Percentiles rank a stretch among this genome's conserved stretches.
phyloP scores from a whole-genome alignment of 805 yeast genomes.

The Lipomyces kockii region DNA sequence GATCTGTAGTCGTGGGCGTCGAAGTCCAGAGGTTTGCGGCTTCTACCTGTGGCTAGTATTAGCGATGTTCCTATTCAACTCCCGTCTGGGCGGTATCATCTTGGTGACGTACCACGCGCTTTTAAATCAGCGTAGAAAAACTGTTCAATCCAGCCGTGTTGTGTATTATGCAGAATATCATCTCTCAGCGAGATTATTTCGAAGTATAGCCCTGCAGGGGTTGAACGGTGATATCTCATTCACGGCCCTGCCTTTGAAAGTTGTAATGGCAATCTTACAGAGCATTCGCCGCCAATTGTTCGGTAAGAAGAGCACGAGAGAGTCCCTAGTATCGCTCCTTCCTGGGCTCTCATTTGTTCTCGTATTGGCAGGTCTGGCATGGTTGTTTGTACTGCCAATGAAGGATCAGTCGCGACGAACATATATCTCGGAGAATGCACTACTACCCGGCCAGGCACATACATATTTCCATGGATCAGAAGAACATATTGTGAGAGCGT shows the following conservation, averaged over 20 bases:
- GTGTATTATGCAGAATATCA: background rate
- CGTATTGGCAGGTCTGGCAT: conserved; percentile 51
- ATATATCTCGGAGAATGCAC: conserved; percentile 92
- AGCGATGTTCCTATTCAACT: too few species aligned
- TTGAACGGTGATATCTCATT: background rate
- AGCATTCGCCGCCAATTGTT: conserved; percentile 8
- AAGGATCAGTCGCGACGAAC: conserved; percentile 83
- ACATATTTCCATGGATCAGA: conserved; percentile 91
- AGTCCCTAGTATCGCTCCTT: conserved; percentile 9
- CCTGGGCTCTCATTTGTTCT: conserved; percentile 16
- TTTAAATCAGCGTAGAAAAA: background rate
- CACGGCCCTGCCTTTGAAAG: background rate
- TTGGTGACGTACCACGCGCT: background rate
- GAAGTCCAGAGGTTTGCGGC: background rate
- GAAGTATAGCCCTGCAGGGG: background rate
- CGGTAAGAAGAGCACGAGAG: background rate
- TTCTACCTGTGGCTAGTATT: background rate
- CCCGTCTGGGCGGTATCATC: background rate
- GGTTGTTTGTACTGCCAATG: conserved; percentile 68
- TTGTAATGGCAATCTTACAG: conserved; percentile 12
- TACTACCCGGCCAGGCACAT: conserved; percentile 95
- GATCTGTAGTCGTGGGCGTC: background rate
- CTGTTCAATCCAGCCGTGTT: background rate
- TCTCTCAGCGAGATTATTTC: background rate
- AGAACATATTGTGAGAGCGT: conserved; percentile 90